phyloP scores from a whole-genome alignment of 1,284 basidiomycete species.

The Melampsora larici-populina region DNA sequence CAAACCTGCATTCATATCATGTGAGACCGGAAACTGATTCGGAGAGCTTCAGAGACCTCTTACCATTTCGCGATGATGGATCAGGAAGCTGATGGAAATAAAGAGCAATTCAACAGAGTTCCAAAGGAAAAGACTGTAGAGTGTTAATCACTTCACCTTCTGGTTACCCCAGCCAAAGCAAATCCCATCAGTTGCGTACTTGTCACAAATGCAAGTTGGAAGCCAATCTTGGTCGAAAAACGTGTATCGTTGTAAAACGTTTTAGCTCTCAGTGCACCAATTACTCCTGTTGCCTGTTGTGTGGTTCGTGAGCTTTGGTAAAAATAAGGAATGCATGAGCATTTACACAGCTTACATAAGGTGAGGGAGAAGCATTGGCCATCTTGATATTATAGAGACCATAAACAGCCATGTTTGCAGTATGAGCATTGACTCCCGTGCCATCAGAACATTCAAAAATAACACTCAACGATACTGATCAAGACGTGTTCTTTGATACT shows the following conservation, averaged over 20 bases:
- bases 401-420: background rate
- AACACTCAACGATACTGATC: slow-evolving; percentile 38
- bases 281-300: slow-evolving; percentile 26
- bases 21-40: background rate
- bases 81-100: slow-evolving; percentile 11
- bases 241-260: slow-evolving; percentile 22
- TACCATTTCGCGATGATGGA: slow-evolving; percentile 38
- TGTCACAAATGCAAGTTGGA: slow-evolving; percentile 51
- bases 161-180: slow-evolving; percentile 57
- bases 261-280: slow-evolving; percentile 23
- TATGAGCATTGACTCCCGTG: background rate
- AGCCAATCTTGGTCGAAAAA: slow-evolving; percentile 11
- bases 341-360: slow-evolving; percentile 28
- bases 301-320: too few species aligned
- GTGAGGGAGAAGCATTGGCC: slow-evolving; percentile 35
- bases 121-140: background rate
- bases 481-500: slow-evolving; percentile 43
- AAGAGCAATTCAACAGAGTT: background rate
- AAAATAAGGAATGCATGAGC: too few species aligned
- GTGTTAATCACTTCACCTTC: slow-evolving; percentile 44
- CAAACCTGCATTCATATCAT: slow-evolving; percentile 1
- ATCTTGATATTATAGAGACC: background rate
- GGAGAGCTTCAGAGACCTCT: background rate
- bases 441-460: too few species aligned
- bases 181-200: slow-evolving; percentile 59